A percentile compares a stretch with the other conserved stretches of the same genome.
These are phyloP conservation scores for Solanum hybrid DNA, from an alignment of 305 asterid species.

Conservation along the genomic window DNA sequence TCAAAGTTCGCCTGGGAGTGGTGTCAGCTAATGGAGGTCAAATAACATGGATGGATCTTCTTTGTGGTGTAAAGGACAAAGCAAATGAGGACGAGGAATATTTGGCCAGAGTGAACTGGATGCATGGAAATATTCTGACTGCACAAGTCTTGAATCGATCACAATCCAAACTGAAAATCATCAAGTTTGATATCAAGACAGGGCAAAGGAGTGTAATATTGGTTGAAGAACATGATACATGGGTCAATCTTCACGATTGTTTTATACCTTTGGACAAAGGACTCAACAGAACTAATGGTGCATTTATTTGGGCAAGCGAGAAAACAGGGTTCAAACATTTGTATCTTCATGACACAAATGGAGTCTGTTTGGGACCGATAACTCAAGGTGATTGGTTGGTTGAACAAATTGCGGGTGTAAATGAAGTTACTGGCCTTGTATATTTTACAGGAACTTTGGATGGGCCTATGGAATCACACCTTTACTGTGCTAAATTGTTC, in stretches of 20 bases:
- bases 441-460: constrained; percentile 73
- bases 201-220: constrained; percentile 55
- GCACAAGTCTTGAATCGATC: constrained; percentile 76
- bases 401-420: constrained; percentile 79
- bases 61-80: constrained; percentile 47
- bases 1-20: constrained; percentile 72
- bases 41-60: constrained; percentile 80
- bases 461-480: constrained; percentile 78
- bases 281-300: constrained; percentile 42
- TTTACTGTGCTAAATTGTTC: constrained; percentile 49
- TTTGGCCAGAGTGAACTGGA: constrained; percentile 84
- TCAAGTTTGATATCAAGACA: constrained; percentile 70
- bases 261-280: constrained; percentile 67
- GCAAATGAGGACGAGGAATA: constrained; percentile 50
- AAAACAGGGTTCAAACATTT: constrained; percentile 77
- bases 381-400: constrained; percentile 91
- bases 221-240: constrained; percentile 72
- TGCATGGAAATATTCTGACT: constrained; percentile 67
- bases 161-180: constrained; percentile 63
- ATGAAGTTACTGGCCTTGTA: constrained; percentile 61
- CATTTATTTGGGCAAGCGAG: constrained; percentile 91
- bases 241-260: constrained; percentile 86
- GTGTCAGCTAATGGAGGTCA: constrained; percentile 55
- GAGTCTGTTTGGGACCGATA: constrained; percentile 65
- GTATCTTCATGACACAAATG: constrained; percentile 54